phyloP scores from a whole-genome alignment of 73 alveolate species.

The Uronychia setigera region DNA sequence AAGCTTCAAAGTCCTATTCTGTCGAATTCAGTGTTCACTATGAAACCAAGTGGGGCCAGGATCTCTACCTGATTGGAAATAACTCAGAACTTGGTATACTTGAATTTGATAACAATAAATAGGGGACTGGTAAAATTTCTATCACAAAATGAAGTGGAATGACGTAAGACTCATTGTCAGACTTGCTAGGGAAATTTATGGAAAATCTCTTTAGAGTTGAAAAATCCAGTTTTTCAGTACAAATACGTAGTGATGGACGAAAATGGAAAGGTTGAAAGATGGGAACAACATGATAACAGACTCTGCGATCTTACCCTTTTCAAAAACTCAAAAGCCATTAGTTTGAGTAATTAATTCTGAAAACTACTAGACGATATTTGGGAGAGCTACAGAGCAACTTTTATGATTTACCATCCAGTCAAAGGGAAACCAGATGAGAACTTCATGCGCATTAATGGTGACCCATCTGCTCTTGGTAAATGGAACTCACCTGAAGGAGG shows the following conservation, averaged over 20 bases:
- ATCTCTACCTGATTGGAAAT: too few relatives aligned
- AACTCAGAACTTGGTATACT: too few relatives aligned
- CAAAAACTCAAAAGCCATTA: too few relatives aligned
- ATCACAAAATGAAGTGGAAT: too few relatives aligned
- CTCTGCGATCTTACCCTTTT: constrained; percentile 49
- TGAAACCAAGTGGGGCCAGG: too few relatives aligned
- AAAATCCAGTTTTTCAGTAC: constrained; percentile 40
- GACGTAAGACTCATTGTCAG: too few relatives aligned
- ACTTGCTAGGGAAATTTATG: constrained; percentile 77
- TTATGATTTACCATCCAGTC: constrained; percentile 65
- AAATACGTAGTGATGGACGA: constrained; percentile 70
- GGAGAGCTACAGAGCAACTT: constrained; percentile 33
- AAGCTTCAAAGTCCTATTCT: too few relatives aligned
- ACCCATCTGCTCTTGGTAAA: constrained; percentile 32
- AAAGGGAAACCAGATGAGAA: constrained; percentile 9
- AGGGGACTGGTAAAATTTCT: too few relatives aligned
- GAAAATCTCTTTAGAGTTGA: constrained; percentile 29
- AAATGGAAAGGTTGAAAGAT: constrained; percentile 28
- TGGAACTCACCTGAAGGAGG: constrained; percentile 60
- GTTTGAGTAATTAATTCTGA: constrained; percentile 35
- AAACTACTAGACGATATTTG: constrained; percentile 59
- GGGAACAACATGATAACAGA: constrained; percentile 81
- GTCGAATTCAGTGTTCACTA: too few relatives aligned
- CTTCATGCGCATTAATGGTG: constrained; percentile 63
- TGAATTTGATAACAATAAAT: too few relatives aligned